Conservation (phyloP, 2,329 filamentous ascomycete species). For the Akanthomyces muscarius region DNA sequence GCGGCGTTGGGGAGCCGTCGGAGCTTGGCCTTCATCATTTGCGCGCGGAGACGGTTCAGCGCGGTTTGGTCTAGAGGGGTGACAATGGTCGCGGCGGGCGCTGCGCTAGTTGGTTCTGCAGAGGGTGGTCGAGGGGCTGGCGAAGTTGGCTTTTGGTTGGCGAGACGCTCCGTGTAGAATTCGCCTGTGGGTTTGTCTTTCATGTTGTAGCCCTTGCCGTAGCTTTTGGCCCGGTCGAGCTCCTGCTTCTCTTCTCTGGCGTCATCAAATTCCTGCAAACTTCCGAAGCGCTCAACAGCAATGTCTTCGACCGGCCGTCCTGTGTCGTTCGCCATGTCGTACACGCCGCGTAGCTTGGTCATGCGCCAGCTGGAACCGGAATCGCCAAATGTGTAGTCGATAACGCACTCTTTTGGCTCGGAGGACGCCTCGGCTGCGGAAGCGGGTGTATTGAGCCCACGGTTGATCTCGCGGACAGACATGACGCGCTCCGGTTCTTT, state of each 20-base stretch:
- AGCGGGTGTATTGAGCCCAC: slow-evolving; percentile 46
- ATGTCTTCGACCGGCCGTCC: slow-evolving; percentile 74
- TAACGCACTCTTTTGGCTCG: slow-evolving; percentile 48
- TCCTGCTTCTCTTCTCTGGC: slow-evolving; percentile 92
- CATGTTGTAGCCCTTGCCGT: slow-evolving; percentile 78
- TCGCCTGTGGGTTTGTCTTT: slow-evolving; percentile 87
- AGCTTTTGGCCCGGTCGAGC: slow-evolving; percentile 74
- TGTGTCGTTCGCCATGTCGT: slow-evolving; percentile 70
- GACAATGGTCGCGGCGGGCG: slow-evolving; percentile 15
- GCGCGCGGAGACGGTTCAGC: slow-evolving; percentile 84
- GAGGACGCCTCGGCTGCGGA: slow-evolving; percentile 6
- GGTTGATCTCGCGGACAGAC: slow-evolving; percentile 78
- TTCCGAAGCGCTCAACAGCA: slow-evolving; percentile 76
- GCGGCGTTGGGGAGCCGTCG: slow-evolving; percentile 70
- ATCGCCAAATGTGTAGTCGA: slow-evolving; percentile 86
- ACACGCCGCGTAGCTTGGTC: slow-evolving; percentile 87
- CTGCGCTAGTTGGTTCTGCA: slow-evolving; percentile 26
- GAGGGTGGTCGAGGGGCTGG: slow-evolving; percentile 32
- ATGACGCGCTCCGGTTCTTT: slow-evolving; percentile 64
- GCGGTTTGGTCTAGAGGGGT: slow-evolving; percentile 65
- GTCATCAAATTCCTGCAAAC: slow-evolving; percentile 81
- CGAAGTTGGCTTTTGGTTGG: slow-evolving; percentile 40
- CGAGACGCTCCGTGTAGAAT: slow-evolving; percentile 72
- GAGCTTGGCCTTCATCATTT: slow-evolving; percentile 94
- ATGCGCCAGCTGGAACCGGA: slow-evolving; percentile 90